Conservation (phyloP, 2,329 filamentous ascomycete species). For the Alternaria ethzedia region DNA sequence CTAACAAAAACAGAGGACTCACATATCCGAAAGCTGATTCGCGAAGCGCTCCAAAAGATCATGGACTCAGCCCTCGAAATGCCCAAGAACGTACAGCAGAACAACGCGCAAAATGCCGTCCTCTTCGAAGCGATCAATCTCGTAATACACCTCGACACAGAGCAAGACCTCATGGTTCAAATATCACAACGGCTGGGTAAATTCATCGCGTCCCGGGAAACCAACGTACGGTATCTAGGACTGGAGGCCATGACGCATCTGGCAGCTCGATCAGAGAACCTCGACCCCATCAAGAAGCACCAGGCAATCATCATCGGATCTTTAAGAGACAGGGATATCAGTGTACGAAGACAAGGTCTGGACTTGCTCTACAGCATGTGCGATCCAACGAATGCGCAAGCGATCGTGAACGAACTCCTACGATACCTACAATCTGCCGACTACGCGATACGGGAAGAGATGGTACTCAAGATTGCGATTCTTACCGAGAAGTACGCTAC, state of each 20-base stretch:
- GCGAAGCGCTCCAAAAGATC: constrained; percentile 88
- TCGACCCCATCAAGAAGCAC: constrained; percentile 97
- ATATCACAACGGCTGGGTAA: constrained; percentile 90
- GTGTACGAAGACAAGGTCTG: constrained; percentile 91
- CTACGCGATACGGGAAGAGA: constrained; percentile 97
- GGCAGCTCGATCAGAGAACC: constrained; percentile 87
- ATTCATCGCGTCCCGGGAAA: constrained; percentile 96
- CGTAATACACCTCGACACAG: constrained; percentile 95
- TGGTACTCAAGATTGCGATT: constrained; percentile 99
- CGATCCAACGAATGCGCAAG: constrained; percentile 89
- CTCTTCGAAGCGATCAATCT: constrained; percentile 98
- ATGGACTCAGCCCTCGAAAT: constrained; percentile 89
- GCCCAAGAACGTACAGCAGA: constrained; percentile 98
- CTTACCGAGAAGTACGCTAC: constrained; percentile 98
- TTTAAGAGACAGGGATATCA: constrained; percentile 93
- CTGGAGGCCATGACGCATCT: constrained; percentile 98
- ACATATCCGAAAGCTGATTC: constrained; percentile 88
- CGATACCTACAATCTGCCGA: constrained; percentile 96
- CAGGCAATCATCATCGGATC: constrained; percentile 96
- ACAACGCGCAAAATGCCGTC: constrained; percentile 97
- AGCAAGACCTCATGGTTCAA: constrained; percentile 93
- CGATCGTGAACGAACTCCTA: constrained; percentile 90
- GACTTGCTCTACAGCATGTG: constrained; percentile 99
- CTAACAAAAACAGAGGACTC: constrained; percentile 73
- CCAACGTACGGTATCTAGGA: constrained; percentile 94